Conservation (phyloP, 495 filamentous ascomycete genomes). For the Lepidopterella palustris region DNA sequence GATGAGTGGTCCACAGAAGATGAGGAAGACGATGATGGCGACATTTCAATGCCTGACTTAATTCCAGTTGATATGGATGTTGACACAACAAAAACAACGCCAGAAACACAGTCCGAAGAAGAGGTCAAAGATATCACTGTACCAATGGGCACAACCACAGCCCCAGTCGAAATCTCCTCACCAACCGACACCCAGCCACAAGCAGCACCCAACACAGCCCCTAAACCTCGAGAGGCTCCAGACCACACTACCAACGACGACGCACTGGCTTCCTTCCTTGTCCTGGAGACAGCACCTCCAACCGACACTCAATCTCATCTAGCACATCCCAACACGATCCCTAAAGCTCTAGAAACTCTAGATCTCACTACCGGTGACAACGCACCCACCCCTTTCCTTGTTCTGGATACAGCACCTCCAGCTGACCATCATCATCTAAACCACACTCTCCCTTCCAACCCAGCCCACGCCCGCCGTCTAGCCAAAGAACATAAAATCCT, state of each 20-base stretch:
- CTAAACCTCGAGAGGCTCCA: no score
- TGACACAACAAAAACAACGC: constrained; percentile 27
- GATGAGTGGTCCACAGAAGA: constrained; percentile 39
- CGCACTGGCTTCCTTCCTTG: background rate
- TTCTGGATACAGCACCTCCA: constrained; percentile 44
- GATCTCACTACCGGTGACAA: constrained; percentile 22
- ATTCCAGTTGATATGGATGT: background rate
- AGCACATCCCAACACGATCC: background rate
- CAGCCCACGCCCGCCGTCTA: constrained; percentile 42
- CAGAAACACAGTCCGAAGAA: constrained; percentile 29
- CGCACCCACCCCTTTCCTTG: constrained; percentile 36
- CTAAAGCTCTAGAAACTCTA: constrained; percentile 10
- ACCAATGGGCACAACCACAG: constrained; percentile 1
- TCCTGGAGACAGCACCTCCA: background rate
- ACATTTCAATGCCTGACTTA: constrained; percentile 32
- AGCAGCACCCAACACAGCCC: background rate
- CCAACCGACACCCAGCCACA: background rate
- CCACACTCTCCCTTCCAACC: background rate
- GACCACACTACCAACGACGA: no score
- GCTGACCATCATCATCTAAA: constrained; percentile 44
- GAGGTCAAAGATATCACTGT: constrained; percentile 19
- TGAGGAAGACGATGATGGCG: constrained; percentile 22
- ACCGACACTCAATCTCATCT: background rate
- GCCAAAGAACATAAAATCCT: constrained; percentile 54
- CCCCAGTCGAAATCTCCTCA: background rate